These are phyloP conservation scores for Gyrodon lividus DNA, from an alignment of 768 basidiomycete genomes.

Conservation along the genomic window DNA sequence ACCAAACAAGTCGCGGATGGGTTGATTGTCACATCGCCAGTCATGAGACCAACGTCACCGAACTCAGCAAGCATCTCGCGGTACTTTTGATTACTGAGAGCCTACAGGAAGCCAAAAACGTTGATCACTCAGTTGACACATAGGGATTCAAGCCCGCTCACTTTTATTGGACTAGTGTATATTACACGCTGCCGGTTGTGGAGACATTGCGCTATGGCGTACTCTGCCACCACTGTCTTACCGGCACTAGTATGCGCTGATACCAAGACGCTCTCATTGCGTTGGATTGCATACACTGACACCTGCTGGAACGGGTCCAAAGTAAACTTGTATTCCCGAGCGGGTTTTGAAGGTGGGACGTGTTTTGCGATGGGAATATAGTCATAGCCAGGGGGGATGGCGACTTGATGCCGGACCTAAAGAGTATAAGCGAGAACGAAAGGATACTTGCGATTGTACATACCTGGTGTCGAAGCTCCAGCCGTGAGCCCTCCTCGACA, in stretches of 20 bases:
- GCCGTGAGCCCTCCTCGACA: constrained; percentile 62
- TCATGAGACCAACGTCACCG: constrained; percentile 98
- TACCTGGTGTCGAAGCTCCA: constrained; percentile 81
- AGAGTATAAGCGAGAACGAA: background rate
- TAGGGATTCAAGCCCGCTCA: constrained; percentile 39
- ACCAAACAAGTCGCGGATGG: constrained; percentile 95
- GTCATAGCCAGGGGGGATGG: constrained; percentile 87
- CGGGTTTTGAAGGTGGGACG: constrained; percentile 87
- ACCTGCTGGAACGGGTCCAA: constrained; percentile 97
- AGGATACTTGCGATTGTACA: background rate
- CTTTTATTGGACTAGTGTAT: constrained; percentile 99
- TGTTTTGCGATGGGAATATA: constrained; percentile 91
- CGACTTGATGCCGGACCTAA: constrained; percentile 94
- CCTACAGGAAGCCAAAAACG: constrained; percentile 49
- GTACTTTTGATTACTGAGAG: constrained; percentile 98
- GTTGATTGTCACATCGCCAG: constrained; percentile 98
- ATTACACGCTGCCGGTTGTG: constrained; percentile 94
- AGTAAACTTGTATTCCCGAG: constrained; percentile 91
- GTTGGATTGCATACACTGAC: constrained; percentile 91
- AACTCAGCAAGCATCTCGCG: constrained; percentile 97
- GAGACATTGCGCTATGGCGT: constrained; percentile 96
- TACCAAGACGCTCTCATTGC: constrained; percentile 96
- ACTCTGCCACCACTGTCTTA: constrained; percentile 99
- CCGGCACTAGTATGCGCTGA: constrained; percentile 99
- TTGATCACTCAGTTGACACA: constrained; percentile 13